These are phyloP conservation scores for Pseudomonodictys pantanalensis DNA, from an alignment of 495 filamentous ascomycete species.

Conservation along the genomic window DNA sequence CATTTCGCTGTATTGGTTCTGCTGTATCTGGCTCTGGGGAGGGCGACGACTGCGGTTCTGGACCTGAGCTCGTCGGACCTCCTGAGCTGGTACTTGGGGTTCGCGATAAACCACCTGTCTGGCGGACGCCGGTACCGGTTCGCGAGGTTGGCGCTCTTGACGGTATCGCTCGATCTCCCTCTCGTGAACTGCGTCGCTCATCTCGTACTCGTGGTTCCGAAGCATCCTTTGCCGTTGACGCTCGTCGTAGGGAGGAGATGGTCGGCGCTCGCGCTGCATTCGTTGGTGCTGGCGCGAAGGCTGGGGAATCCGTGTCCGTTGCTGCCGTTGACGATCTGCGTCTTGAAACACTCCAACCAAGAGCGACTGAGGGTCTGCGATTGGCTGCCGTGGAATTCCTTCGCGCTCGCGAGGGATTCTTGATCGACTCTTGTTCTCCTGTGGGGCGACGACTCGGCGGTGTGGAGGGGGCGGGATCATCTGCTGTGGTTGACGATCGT, in stretches of 20 bases:
- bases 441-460: neutral
- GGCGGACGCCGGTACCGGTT: too few species aligned
- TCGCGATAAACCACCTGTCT: too few species aligned
- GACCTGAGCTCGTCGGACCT: neutral
- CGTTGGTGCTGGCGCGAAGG: neutral
- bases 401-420: neutral
- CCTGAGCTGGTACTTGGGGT: neutral
- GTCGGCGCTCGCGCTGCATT: neutral
- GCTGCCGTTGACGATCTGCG: neutral
- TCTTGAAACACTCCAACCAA: neutral
- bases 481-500: neutral
- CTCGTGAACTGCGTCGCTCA: neutral
- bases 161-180: neutral
- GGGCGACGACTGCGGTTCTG: neutral
- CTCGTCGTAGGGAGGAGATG: neutral
- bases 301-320: neutral
- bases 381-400: neutral
- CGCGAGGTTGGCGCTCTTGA: too few species aligned
- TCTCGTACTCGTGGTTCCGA: neutral
- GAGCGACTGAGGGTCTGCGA: slow-evolving; percentile 2
- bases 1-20: neutral
- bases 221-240: neutral
- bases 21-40: neutral
- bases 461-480: neutral
- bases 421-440: neutral